Base-by-base conservation (phyloP, 345 rosid species). In the Luvunga scandens region DNA sequence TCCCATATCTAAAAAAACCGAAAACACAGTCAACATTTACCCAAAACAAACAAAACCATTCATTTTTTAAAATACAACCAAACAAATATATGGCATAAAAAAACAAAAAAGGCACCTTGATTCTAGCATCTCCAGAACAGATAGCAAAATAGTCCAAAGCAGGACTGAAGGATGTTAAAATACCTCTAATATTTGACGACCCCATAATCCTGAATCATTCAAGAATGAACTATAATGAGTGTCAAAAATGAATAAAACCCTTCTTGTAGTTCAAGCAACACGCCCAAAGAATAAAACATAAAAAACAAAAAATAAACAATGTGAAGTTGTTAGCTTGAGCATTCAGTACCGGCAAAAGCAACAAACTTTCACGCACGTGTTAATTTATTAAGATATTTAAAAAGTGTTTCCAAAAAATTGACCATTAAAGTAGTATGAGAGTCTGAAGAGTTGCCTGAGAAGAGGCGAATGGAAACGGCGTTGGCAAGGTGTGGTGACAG, bases 121-220 rank as follows among this genome's bases (percentile, higher is more conserved):
- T 88, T 78, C 98, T 87, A 75, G 97, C 98, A 85, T 92, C 97
- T 22, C 98, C 98, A 1, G 95, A 83, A 81, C 90, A 85, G 80
- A 94, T 81, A 39, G 98, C 98, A 9, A 94, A 88, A 79, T 92
- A 91, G 72, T 94, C 95, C 62, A 92, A 70, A 0, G 91, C 80
- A 28, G 97, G 98, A 73, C 98, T 94, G 74, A 89, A 92, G 45
- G 93, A 86, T 25, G 97, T 92, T 84, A 94, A 83, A 9, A 94
- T 79, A 81, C 90, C 98, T 81, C 89, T 90, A 69, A 91, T 88
- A 85, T 89, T 90, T 71, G 85, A 81, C 56, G 88, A 86, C 36
- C 82, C 89, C 99, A 95, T 93, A 34, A 67, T 79, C 85, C 90
- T 90, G 86, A 81, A 78, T 65, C 13, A 45, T 33, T 18, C 4